Evolutionary conservation across 139 green algal species (phyloP).

Genomic region (Volvox reticuliferus): DNA sequence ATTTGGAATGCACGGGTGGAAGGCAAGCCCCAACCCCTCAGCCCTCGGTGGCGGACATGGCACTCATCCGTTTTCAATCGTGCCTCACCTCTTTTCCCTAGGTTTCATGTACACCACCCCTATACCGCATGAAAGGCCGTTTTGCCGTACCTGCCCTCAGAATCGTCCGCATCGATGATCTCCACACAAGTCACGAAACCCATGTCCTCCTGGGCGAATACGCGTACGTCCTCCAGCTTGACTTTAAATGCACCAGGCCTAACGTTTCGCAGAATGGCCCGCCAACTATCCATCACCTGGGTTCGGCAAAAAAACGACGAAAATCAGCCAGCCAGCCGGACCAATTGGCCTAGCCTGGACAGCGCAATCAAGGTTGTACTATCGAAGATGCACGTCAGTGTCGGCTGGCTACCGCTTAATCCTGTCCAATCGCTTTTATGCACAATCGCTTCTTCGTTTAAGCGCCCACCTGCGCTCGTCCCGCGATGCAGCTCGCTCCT

Average conservation of each 20-base stretch:
- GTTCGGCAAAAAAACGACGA: too few relatives aligned
- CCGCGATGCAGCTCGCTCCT: slow-evolving; percentile 73
- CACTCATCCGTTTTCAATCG: too few relatives aligned
- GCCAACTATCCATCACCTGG: slow-evolving; percentile 89
- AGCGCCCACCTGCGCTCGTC: slow-evolving; percentile 67
- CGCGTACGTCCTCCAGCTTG: slow-evolving; percentile 80
- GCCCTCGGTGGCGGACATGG: too few relatives aligned
- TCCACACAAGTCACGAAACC: slow-evolving; percentile 88
- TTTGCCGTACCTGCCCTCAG: slow-evolving; percentile 59
- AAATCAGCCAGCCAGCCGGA: neutral
- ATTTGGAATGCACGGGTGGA: too few relatives aligned
- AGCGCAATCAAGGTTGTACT: too few relatives aligned
- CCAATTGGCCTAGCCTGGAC: too few relatives aligned
- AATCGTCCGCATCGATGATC: slow-evolving; percentile 78
- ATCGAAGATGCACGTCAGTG: neutral
- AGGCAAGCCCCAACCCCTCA: too few relatives aligned
- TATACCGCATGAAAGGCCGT: too few relatives aligned
- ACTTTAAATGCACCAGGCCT: slow-evolving; percentile 73
- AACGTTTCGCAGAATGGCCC: slow-evolving; percentile 70
- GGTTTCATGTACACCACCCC: too few relatives aligned
- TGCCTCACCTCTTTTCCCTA: too few relatives aligned
- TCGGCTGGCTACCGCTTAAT: neutral
- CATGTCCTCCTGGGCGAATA: slow-evolving; percentile 63
- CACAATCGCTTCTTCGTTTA: neutral
- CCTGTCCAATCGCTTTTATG: neutral